Conservation (phyloP, 1,284 basidiomycete species). For the Ganoderma resinaceum region DNA sequence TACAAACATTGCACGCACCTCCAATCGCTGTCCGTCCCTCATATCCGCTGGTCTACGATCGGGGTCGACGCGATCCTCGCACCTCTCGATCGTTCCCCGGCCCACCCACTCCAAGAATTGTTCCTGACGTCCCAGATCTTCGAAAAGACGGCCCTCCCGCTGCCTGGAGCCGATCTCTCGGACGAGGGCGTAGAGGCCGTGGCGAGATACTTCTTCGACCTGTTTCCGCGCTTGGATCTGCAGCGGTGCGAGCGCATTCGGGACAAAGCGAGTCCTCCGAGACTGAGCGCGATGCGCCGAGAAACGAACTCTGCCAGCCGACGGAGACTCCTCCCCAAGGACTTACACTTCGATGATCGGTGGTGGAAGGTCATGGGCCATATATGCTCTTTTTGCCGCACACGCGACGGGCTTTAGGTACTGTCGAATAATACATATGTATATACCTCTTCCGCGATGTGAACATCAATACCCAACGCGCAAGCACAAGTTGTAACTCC, state of each 20-base stretch:
- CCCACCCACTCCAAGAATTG: neutral
- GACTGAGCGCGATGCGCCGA: neutral
- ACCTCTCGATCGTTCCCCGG: neutral
- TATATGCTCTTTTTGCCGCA: neutral
- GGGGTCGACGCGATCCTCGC: neutral
- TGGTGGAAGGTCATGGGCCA: neutral
- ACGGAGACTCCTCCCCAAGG: neutral
- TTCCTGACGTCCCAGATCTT: neutral
- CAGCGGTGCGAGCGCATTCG: neutral
- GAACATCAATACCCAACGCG: too few relatives aligned
- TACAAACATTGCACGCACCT: neutral
- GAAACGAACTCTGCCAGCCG: neutral
- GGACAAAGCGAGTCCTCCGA: neutral
- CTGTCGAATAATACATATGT: neutral
- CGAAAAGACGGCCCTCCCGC: neutral
- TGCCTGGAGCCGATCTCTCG: neutral
- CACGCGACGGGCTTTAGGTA: neutral
- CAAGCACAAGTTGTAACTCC: too few relatives aligned
- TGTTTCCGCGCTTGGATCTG: neutral
- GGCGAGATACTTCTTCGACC: neutral
- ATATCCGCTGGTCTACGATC: neutral
- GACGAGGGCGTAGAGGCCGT: neutral
- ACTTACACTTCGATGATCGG: neutral
- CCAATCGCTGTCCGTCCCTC: neutral
- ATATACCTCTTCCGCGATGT: too few relatives aligned